These are phyloP conservation scores for Yamadazyma sp. DNA, from an alignment of 1,139 yeast species.

Conservation along the genomic window DNA sequence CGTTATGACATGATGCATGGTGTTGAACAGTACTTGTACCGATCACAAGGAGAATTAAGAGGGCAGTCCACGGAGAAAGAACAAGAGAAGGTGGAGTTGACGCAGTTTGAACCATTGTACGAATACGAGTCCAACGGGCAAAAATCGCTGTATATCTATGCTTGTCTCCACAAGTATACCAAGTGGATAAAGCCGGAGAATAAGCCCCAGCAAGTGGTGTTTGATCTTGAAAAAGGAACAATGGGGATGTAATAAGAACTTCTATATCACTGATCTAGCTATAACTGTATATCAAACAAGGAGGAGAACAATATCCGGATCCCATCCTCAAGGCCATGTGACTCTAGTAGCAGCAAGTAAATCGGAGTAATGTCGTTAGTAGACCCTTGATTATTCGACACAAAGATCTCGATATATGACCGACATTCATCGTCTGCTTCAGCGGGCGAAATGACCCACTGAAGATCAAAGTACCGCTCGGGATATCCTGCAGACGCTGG, in stretches of 20 bases:
- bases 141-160: conserved; percentile 27
- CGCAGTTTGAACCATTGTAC: conserved; percentile 32
- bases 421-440: not conserved
- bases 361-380: conserved; percentile 9
- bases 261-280: too few relatives aligned
- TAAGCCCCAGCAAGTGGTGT: conserved; percentile 12
- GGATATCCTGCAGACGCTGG: not conserved
- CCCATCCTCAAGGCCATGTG: conserved; percentile 28
- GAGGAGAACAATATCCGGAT: conserved; percentile 21
- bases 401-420: conserved; percentile 8
- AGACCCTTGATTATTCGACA: not conserved
- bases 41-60: conserved; percentile 36
- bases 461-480: not conserved
- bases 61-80: conserved; percentile 11
- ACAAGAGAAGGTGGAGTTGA: conserved; percentile 14
- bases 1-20: conserved; percentile 41
- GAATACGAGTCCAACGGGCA: conserved; percentile 39
- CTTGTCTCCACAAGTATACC: conserved; percentile 27
- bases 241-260: conserved; percentile 13
- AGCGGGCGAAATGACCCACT: not conserved
- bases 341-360: conserved; percentile 21
- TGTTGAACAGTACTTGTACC: conserved; percentile 35
- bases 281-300: not conserved
- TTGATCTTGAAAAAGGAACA: conserved; percentile 30
- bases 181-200: conserved; percentile 21